These are phyloP conservation scores for Hyparrhenia diplandra DNA, from an alignment of 176 grass and related monocot genomes.

Conservation along the genomic window DNA sequence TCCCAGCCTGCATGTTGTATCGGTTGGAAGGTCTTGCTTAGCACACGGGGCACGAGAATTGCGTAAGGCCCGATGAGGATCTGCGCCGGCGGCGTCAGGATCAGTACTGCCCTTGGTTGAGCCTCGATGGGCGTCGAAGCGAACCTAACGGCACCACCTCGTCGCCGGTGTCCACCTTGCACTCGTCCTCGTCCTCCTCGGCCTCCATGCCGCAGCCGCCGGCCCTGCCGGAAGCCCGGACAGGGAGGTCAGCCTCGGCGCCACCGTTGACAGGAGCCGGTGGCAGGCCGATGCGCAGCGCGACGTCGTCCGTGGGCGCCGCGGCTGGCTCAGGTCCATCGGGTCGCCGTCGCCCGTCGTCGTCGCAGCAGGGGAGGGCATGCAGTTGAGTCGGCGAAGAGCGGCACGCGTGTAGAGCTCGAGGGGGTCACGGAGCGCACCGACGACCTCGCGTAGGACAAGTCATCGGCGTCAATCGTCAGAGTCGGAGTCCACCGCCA, in stretches of 20 bases:
- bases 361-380: slow-evolving; percentile 43
- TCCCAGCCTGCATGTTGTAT: too few species aligned
- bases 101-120: slow-evolving; percentile 99
- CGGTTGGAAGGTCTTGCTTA: too few species aligned
- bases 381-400: slow-evolving; percentile 53
- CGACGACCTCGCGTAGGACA: neutral
- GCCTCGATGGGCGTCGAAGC: too few species aligned
- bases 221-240: slow-evolving; percentile 43
- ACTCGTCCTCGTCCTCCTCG: slow-evolving; percentile 51
- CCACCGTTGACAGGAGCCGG: neutral
- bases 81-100: slow-evolving; percentile 93
- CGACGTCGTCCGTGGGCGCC: slow-evolving; percentile 40
- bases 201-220: neutral
- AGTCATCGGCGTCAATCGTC: slow-evolving; percentile 31
- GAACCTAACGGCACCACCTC: too few species aligned
- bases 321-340: slow-evolving; percentile 48
- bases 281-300: slow-evolving; percentile 77
- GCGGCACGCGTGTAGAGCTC: neutral
- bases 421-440: neutral
- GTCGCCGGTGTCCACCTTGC: too few species aligned
- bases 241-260: slow-evolving; percentile 60
- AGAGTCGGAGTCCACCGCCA: slow-evolving; percentile 15
- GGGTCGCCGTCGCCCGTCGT: slow-evolving; percentile 31
- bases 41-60: slow-evolving; percentile 99
- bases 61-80: slow-evolving; percentile 95